phyloP scores from a whole-genome alignment of 352 stramenopile genomes.

The Globisporangium canariense region DNA sequence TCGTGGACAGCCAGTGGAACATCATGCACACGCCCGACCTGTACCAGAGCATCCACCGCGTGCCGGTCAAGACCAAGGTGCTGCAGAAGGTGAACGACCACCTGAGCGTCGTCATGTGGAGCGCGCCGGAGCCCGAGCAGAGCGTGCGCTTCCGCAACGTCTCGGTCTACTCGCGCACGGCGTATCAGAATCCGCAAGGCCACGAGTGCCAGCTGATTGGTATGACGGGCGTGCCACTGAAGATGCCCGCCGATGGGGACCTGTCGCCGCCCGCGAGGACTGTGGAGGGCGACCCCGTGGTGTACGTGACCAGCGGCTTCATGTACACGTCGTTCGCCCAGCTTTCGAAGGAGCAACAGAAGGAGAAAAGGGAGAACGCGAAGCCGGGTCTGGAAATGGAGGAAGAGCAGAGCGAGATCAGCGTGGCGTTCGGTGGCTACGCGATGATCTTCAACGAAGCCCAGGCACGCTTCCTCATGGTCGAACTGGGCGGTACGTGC shows the following conservation, averaged over 20 bases:
- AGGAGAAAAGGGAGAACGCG: not conserved
- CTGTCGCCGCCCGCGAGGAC: not conserved
- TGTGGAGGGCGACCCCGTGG: slow-evolving; percentile 1
- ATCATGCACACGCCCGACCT: slow-evolving; percentile 2
- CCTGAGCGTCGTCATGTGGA: slow-evolving; percentile 12
- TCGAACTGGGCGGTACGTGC: slow-evolving; percentile 4
- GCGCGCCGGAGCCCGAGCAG: slow-evolving; percentile 2
- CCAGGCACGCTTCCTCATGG: slow-evolving; percentile 11
- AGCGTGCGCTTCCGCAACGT: slow-evolving; percentile 7
- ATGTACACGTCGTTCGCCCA: not conserved
- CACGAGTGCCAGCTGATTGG: not conserved
- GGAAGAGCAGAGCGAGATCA: not conserved
- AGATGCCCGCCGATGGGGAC: not conserved
- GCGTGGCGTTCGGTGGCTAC: slow-evolving; percentile 7
- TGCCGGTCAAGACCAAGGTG: slow-evolving; percentile 8
- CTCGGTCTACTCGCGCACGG: slow-evolving; percentile 1
- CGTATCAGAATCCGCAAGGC: slow-evolving; percentile 2
- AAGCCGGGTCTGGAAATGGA: not conserved
- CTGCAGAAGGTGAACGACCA: slow-evolving; percentile 7
- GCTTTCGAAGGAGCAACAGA: not conserved
- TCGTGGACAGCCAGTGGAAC: slow-evolving; percentile 5
- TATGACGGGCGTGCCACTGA: slow-evolving; percentile 1
- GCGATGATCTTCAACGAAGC: slow-evolving; percentile 7
- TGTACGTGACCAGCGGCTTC: slow-evolving; percentile 9
- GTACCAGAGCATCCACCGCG: slow-evolving; percentile 7